Percentiles rank a stretch among this genome's conserved stretches.
phyloP scores from a whole-genome alignment of 495 filamentous ascomycete genomes.

The Neurospora sublineolata region DNA sequence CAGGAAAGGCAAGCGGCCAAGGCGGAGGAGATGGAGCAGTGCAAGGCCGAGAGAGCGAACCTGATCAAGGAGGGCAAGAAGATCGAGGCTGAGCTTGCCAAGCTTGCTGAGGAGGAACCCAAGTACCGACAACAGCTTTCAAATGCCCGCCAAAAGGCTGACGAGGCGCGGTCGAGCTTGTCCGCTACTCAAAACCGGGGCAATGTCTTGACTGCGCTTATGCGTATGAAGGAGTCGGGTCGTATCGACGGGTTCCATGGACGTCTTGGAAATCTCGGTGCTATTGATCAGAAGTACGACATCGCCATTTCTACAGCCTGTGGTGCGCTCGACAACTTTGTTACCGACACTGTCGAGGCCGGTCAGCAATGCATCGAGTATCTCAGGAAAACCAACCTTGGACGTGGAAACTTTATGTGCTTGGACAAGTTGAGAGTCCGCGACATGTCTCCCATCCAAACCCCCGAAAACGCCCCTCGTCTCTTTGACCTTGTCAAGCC shows the following conservation, averaged over 20 bases:
- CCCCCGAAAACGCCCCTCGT: conserved; percentile 83
- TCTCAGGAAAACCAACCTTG: conserved; percentile 90
- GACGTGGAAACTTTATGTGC: conserved; percentile 94
- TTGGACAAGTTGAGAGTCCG: conserved; percentile 71
- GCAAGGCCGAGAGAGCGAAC: conserved; percentile 55
- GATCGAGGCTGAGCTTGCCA: conserved; percentile 57
- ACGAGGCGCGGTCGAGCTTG: conserved; percentile 83
- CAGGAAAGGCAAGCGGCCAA: conserved; percentile 60
- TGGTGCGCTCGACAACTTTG: conserved; percentile 80
- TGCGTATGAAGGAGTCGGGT: conserved; percentile 91
- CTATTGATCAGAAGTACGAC: conserved; percentile 89
- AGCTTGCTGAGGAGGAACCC: conserved; percentile 65
- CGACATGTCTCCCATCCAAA: conserved; percentile 66
- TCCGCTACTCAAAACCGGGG: conserved; percentile 84
- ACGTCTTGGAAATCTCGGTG: conserved; percentile 87
- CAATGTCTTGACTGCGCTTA: conserved; percentile 80
- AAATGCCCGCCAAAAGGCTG: conserved; percentile 79
- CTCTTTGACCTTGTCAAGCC: conserved; percentile 87
- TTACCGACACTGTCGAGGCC: conserved; percentile 87
- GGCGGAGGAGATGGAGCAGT: conserved; percentile 60
- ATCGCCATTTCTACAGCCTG: conserved; percentile 96
- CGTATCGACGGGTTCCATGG: conserved; percentile 95
- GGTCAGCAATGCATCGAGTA: conserved; percentile 98
- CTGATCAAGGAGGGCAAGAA: conserved; percentile 65
- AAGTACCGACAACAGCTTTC: conserved; percentile 72